Evolutionary conservation across 2,329 filamentous ascomycete species (phyloP), one percentile per base, ranked within the genome.

Genomic region (Fusarium nanum): DNA sequence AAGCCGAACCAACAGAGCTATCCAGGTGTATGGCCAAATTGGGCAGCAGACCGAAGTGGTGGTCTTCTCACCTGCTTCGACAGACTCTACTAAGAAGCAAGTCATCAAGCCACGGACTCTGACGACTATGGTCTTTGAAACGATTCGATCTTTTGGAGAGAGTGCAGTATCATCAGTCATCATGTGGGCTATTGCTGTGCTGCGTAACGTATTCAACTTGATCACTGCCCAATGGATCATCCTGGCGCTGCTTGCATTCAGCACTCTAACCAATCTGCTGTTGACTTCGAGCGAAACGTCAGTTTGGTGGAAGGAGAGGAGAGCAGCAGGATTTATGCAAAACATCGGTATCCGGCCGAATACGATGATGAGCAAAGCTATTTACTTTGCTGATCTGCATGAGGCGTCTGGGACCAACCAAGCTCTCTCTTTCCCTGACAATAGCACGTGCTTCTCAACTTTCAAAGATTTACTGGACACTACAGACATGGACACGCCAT

Each of bases 241-340:
- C 7, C 81, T 98, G 30, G 76, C 85, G 5, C 78, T 95, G 16
- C 84, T 98, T 20, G 83, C 85, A 1, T 74, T 91, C 30, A 98
- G 94, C 76, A 79, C 89, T 14, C 75, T 93, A 13, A 86, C 89
- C 50, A 98, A 98, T 76, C 80, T 91, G 23, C 86, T 94, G 71
- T 89, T 94, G 76, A 90, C 92, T 1, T 92, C 91, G 14, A 88
- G 90, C 67, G 90, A 93, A 76, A 88, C 88, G 9, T 89, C 90
- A 73, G 84, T 87, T 3, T 98, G 94, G 94, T 97, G 93, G 92
- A 86, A 88, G 47, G 95, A 98, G 81, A 88, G 93, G 60, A 91
- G 88, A 64, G 93, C 94, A 2, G 87, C 87, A 18, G 90, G 86
- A 42, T 97, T 95, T 78, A 96, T 99, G 93, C 84, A 84, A 34